Conservation (phyloP, 1,139 yeast species). For the Candida gigantensis region DNA sequence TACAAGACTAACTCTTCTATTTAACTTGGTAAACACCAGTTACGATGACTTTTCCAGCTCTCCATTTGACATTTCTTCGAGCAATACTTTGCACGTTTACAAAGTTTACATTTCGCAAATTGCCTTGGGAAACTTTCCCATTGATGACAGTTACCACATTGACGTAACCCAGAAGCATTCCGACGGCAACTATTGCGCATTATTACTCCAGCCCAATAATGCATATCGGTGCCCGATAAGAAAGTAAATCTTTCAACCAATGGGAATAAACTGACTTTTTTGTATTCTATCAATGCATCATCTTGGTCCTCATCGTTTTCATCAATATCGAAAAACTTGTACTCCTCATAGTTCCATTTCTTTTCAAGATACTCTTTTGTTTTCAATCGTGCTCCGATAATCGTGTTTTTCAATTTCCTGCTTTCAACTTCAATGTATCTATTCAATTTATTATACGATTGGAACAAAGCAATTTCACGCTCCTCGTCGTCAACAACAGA, state of each 20-base stretch:
- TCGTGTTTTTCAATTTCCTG: conserved; percentile 31
- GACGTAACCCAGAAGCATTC: conserved; percentile 94
- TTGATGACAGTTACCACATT: conserved; percentile 95
- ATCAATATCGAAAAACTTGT: conserved; percentile 55
- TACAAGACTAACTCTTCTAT: not conserved
- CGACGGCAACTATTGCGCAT: conserved; percentile 94
- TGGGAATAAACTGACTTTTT: conserved; percentile 75
- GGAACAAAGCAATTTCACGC: conserved; percentile 45
- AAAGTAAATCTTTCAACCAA: conserved; percentile 90
- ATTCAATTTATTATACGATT: conserved; percentile 35
- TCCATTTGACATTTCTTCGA: conserved; percentile 86
- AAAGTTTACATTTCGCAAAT: conserved; percentile 91
- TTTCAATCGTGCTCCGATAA: conserved; percentile 35
- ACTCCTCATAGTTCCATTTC: conserved; percentile 59
- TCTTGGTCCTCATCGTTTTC: conserved; percentile 50
- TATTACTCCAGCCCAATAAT: conserved; percentile 96
- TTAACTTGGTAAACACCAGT: conserved; percentile 77
- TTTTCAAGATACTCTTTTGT: conserved; percentile 32
- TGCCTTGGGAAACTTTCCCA: conserved; percentile 93
- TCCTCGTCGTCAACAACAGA: conserved; percentile 35
- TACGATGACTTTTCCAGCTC: conserved; percentile 92
- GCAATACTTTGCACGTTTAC: conserved; percentile 94
- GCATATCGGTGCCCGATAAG: conserved; percentile 70
- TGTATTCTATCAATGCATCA: conserved; percentile 51
- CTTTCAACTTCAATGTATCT: conserved; percentile 36